phyloP scores from a whole-genome alignment of 2,329 filamentous ascomycete species.

The Cladosporium phlei region DNA sequence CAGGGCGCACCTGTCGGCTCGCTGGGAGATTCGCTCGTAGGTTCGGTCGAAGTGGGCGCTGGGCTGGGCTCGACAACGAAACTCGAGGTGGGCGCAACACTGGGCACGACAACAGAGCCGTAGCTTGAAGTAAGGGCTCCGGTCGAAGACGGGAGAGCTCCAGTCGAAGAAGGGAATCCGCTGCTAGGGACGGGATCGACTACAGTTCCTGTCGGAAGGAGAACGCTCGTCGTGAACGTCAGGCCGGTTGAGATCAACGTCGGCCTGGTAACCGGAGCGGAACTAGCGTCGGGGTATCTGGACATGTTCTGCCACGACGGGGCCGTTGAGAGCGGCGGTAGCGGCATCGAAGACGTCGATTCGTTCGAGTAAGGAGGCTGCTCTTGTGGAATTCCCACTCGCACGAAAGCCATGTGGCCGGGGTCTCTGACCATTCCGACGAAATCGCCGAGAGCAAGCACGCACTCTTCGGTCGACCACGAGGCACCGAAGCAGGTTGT shows the following conservation, averaged over 20 bases:
- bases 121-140: no score
- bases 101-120: no score
- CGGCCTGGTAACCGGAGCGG: background rate
- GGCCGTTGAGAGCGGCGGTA: background rate
- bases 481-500: conserved; percentile 6
- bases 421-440: conserved; percentile 3
- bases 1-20: background rate
- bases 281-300: background rate
- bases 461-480: conserved; percentile 12
- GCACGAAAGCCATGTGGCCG: conserved; percentile 8
- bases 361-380: no score
- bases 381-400: background rate
- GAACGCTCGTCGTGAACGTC: background rate
- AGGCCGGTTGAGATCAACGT: background rate
- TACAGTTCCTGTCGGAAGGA: no score
- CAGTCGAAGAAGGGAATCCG: no score
- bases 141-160: background rate
- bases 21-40: background rate
- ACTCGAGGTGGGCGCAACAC: no score
- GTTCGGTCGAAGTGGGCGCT: background rate
- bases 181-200: no score
- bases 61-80: background rate
- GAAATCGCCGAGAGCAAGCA: background rate
- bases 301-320: conserved; percentile 1
- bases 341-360: background rate